Evolutionary conservation across 2,329 filamentous ascomycete genomes (phyloP), one percentile per base, ranked within the genome.

Genomic region (Seiridium unicorne): DNA sequence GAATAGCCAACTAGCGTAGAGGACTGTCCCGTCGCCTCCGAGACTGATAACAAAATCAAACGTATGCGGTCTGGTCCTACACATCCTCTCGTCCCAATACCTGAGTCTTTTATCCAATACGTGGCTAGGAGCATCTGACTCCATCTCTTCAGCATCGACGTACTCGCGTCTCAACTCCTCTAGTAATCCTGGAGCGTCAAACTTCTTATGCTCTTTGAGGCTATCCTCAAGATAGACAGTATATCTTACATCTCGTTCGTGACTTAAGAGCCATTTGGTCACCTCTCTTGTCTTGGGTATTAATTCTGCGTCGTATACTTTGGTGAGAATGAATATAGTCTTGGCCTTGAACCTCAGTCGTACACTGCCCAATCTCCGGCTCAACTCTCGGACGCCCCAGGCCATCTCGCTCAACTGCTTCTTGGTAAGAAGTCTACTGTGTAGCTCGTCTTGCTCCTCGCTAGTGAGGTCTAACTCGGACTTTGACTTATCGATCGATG

Each of bases 391-490:
- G 60, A 98, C 95, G 34, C 94, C 93, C 87, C 94, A 93, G 0
- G 94, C 93, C 94, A 99, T 98, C 69, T 98, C 95, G 11, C 90
- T 93, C 47, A 99, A 82, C 75, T 99, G 92, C 73, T 91, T 93
- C 79, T 98, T 98, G 1, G 93, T 97, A 66, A 98, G 81, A 55
- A 97, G 84, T n/a, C 94, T 85, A 61, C 83, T 87, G 68, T 85
- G 82, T 47, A 83, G 66, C 5, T 62, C 67, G 38, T 74, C 66
- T 31, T 68, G 60, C 38, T 71, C 67, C 34, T 68, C 59, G 35
- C 70, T 64, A 26, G 69, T 63, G 9, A 79, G 70, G 60, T 82
- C 77, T 44, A 76, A 62, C 57, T 78, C 75, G 2, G 78, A 77
- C 58, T 72, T 72, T 67, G 72, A 73, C 63, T 76, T 79, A 54